These are phyloP conservation scores for Boletellus dicymbophilus DNA, from an alignment of 1,284 basidiomycete species.

Conservation along the genomic window DNA sequence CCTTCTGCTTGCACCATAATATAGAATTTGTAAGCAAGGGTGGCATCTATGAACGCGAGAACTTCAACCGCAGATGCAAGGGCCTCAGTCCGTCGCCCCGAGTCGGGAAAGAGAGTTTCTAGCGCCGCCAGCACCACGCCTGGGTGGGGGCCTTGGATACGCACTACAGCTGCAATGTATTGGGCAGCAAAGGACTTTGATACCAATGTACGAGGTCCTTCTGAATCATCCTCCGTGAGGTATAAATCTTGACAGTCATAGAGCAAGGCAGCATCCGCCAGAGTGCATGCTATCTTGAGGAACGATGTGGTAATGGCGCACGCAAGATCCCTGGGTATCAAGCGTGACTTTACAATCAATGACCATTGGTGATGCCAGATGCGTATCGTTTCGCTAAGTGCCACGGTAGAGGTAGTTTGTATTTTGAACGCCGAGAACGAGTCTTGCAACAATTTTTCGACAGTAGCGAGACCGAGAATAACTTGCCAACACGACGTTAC, in stretches of 20 bases:
- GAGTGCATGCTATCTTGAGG: slow-evolving; percentile 43
- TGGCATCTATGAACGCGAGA: slow-evolving; percentile 18
- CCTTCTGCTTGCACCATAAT: slow-evolving; percentile 1
- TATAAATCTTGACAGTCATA: slow-evolving; percentile 28
- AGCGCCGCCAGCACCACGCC: slow-evolving; percentile 15
- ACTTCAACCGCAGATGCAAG: slow-evolving; percentile 14
- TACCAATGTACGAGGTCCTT: slow-evolving; percentile 1
- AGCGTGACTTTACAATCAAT: slow-evolving; percentile 16
- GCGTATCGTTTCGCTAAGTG: slow-evolving; percentile 33
- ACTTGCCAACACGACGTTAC: slow-evolving; percentile 23
- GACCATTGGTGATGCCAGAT: slow-evolving; percentile 46
- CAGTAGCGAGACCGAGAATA: slow-evolving; percentile 30
- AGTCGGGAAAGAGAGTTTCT: slow-evolving; percentile 10
- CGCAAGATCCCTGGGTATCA: slow-evolving; percentile 30
- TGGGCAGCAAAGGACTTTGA: slow-evolving; percentile 18
- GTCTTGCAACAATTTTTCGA: slow-evolving; percentile 24
- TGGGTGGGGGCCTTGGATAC: slow-evolving; percentile 15
- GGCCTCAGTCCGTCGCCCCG: slow-evolving; percentile 11
- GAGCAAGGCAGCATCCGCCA: slow-evolving; percentile 39
- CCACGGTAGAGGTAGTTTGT: slow-evolving; percentile 3
- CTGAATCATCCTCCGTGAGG: slow-evolving; percentile 6
- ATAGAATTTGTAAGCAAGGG: slow-evolving; percentile 25
- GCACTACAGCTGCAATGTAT: slow-evolving; percentile 25
- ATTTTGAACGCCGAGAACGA: background rate
- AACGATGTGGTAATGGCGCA: slow-evolving; percentile 44